phyloP scores from a whole-genome alignment of 495 filamentous ascomycete genomes.

The Penicillium argentinense region DNA sequence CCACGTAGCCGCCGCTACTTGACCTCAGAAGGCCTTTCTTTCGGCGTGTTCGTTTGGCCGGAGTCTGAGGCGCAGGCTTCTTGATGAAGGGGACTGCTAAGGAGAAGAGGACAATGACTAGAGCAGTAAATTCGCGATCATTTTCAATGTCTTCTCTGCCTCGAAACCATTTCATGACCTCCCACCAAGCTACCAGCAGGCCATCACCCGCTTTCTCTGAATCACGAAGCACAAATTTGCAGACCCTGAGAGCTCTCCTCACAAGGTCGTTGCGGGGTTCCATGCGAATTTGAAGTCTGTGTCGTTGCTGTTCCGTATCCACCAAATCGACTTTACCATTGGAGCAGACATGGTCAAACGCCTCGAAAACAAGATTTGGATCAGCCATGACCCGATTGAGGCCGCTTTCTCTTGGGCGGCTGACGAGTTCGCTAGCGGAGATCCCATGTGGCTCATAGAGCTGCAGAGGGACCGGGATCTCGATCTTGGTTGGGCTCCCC shows the following conservation, averaged over 20 bases:
- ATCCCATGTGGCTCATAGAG: slow-evolving; percentile 45
- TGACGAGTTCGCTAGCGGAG: slow-evolving; percentile 30
- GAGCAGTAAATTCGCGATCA: slow-evolving; percentile 76
- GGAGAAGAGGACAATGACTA: slow-evolving; percentile 69
- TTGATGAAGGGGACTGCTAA: slow-evolving; percentile 55
- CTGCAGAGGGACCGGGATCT: slow-evolving; percentile 48
- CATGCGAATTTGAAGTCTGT: slow-evolving; percentile 66
- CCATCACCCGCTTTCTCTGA: slow-evolving; percentile 59
- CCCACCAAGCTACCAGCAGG: slow-evolving; percentile 72
- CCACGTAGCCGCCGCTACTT: slow-evolving; percentile 56
- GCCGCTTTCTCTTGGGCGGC: slow-evolving; percentile 48
- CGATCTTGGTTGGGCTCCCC: slow-evolving; percentile 60
- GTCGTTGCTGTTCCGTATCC: slow-evolving; percentile 58
- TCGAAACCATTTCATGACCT: slow-evolving; percentile 67
- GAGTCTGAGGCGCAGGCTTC: slow-evolving; percentile 27
- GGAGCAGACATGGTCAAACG: slow-evolving; percentile 43
- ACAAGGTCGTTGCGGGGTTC: slow-evolving; percentile 63
- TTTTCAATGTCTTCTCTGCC: slow-evolving; percentile 45
- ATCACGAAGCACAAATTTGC: slow-evolving; percentile 60
- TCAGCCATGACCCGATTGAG: slow-evolving; percentile 53
- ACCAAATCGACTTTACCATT: slow-evolving; percentile 64
- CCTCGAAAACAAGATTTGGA: slow-evolving; percentile 41
- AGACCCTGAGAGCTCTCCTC: slow-evolving; percentile 56
- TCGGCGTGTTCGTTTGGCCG: slow-evolving; percentile 42
- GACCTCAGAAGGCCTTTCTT: slow-evolving; percentile 57